Evolutionary conservation across 2,329 filamentous ascomycete genomes (phyloP), one percentile per base, ranked within the genome.

Genomic region (Fusarium newnesense): DNA sequence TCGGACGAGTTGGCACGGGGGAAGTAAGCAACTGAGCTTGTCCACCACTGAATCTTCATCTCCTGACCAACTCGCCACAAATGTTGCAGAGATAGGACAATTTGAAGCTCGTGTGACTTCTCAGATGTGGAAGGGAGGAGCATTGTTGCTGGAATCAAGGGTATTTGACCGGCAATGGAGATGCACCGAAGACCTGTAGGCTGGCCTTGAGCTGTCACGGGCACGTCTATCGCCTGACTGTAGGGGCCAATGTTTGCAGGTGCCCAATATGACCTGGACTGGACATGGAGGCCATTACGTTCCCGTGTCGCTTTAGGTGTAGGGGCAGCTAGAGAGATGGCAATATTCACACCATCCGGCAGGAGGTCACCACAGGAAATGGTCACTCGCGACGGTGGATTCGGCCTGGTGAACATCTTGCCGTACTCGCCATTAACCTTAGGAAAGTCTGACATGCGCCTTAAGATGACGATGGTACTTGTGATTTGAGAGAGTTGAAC

Each of bases 211-310:
- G 64, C 60, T 21, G 75, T 76, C 18, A 83, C 61, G 7, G 80
- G 82, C 16, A 90, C 83, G 5, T 88, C 86, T 56, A 96, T 90
- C 8, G 95, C 94, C 83, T 99, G 96, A 63, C 95, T 98, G 82
- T 98, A 98, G 0, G 96, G 96, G 0, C 96, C 96, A 60, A 99
- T 98, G 79, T 98, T 98, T 26, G 96, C 96, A 1, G 96, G 96
- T 1, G 96, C 96, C 96, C 96, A 99, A 85, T 98, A 98, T 16
- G 94, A 97, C 43, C 94, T 87, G 7, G 93, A 95, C 82, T 98
- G 96, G 10, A 99, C 95, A 80, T 99, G 96, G 3, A 98, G 87
- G 1, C 89, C 90, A 58, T 87, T 85, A 82, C 93, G 82, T 37
- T 79, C 76, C n/a, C 60, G 60, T 9, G 59, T 68, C 13, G 70